phyloP scores from a whole-genome alignment of 352 stramenopile genomes.

The Peronospora tabacina region DNA sequence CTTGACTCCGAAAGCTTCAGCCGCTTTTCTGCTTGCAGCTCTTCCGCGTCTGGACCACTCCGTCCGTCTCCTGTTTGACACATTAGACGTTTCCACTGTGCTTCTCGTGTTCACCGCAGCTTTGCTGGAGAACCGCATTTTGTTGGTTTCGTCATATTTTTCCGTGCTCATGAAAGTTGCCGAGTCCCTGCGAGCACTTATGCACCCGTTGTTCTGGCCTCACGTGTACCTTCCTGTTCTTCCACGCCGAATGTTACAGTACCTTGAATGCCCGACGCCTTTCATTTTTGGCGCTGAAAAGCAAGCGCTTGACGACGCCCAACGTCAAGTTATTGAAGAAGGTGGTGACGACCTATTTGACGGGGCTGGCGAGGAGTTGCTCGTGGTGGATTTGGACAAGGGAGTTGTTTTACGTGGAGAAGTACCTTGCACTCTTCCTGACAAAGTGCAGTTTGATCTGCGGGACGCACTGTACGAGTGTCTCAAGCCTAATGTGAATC shows the following conservation, averaged over 20 bases:
- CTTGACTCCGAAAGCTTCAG: conserved; percentile 24
- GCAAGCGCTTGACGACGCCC: conserved; percentile 46
- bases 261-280: conserved; percentile 78
- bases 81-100: conserved; percentile 63
- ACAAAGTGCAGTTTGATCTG: conserved; percentile 39
- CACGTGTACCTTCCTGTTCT: conserved; percentile 84
- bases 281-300: conserved; percentile 82
- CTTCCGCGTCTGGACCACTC: conserved; percentile 69
- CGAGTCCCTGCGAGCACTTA: conserved; percentile 72
- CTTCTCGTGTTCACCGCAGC: conserved; percentile 69
- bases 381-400: conserved; percentile 72
- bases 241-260: conserved; percentile 70
- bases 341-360: conserved; percentile 42
- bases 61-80: conserved; percentile 72
- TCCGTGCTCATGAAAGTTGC: conserved; percentile 78
- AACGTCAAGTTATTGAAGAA: conserved; percentile 35
- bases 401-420: conserved; percentile 44
- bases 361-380: conserved; percentile 46
- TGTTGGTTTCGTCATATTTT: conserved; percentile 73
- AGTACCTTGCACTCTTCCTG: conserved; percentile 43
- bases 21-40: conserved; percentile 32
- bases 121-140: conserved; percentile 73
- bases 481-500: conserved; percentile 62
- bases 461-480: conserved; percentile 53
- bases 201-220: conserved; percentile 81